A percentile compares a stretch with the other conserved stretches of the same genome.
These are phyloP conservation scores for Euphorbia schlechtendalii DNA, from an alignment of 441 rosid genomes.

Conservation along the genomic window DNA sequence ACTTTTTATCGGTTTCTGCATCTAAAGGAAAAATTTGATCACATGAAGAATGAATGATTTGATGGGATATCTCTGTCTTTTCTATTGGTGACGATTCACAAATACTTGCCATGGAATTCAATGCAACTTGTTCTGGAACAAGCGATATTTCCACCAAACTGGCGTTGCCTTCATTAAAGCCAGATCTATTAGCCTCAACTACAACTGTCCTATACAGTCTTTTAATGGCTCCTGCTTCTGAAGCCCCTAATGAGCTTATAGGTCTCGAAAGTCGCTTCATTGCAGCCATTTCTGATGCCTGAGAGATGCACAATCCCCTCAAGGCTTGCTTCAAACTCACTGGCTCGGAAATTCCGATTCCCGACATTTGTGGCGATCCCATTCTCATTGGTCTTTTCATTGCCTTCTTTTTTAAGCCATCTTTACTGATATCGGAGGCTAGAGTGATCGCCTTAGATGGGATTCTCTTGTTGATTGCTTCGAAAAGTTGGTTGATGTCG, in stretches of 20 bases:
- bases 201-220: constrained; percentile 56
- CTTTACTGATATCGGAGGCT: constrained; percentile 30
- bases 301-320: constrained; percentile 74
- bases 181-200: constrained; percentile 51
- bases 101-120: constrained; percentile 25
- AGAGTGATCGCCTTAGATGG: constrained; percentile 28
- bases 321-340: constrained; percentile 82
- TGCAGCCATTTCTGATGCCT: constrained; percentile 88
- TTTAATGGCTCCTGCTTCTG: constrained; percentile 60
- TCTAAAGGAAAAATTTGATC: constrained; percentile 29
- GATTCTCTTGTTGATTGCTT: constrained; percentile 50
- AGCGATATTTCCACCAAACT: constrained; percentile 60
- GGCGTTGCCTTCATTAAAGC: constrained; percentile 34
- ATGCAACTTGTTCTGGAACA: constrained; percentile 39
- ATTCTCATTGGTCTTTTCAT: constrained; percentile 66
- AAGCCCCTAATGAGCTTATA: constrained; percentile 33
- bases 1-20: too few relatives aligned
- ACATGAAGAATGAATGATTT: constrained; percentile 22
- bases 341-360: constrained; percentile 65
- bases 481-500: constrained; percentile 67
- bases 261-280: constrained; percentile 59
- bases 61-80: constrained; percentile 23
- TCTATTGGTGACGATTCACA: constrained; percentile 26
- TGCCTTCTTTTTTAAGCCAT: constrained; percentile 48
- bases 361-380: constrained; percentile 49